Base-by-base conservation (phyloP, 2,329 filamentous ascomycete genomes). In the Sarocladium oryzae region DNA sequence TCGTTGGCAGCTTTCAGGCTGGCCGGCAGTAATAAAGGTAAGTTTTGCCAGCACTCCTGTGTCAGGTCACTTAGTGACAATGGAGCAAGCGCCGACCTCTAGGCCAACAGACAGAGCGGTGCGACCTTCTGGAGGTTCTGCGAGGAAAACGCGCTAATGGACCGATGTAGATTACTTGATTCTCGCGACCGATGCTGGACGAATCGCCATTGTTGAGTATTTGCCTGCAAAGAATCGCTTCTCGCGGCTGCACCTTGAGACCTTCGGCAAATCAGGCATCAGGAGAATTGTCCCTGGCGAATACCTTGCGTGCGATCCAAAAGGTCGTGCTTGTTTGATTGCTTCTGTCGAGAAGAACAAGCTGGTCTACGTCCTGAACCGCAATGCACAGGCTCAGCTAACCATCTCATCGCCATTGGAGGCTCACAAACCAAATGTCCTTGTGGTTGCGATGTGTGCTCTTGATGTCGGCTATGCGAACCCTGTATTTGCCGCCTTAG, bases 341-440 rank as follows among this genome's bases (percentile, higher is more conserved):
- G 90, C 93, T 9, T 92, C 91, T 4, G 79, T 92, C 51, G 95
- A 99, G 73, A 99, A 99, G 79, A 99, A 97, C 74, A 99, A 99
- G 74, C 86, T 99, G 52, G 93, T 99, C 59, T 99, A 99, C 70
- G 92, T 99, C 62, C 78, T 99, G 59, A 97, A 97, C 69, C 86
- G 95, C 57, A 95, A 96, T 70, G 82, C 90, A 2, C 89, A 97
- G 69, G 91, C 91, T 16, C 89, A 96, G 67, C 82, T 99, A 61
- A 95, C 91, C 36, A 99, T 99, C 49, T 99, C 93, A 4, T 99
- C 93, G 13, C 93, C 93, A 1, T 78, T 99, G 16, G 95, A 99
- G 70, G 95, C 93, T 2, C 92, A 99, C 70, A 95, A 93, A 67
- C 84, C 89, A 11, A 89, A 92, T 54, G 92, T 92, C 1, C 71